Conservation (phyloP, 345 rosid species). For the Arabidopsis thaliana region DNA sequence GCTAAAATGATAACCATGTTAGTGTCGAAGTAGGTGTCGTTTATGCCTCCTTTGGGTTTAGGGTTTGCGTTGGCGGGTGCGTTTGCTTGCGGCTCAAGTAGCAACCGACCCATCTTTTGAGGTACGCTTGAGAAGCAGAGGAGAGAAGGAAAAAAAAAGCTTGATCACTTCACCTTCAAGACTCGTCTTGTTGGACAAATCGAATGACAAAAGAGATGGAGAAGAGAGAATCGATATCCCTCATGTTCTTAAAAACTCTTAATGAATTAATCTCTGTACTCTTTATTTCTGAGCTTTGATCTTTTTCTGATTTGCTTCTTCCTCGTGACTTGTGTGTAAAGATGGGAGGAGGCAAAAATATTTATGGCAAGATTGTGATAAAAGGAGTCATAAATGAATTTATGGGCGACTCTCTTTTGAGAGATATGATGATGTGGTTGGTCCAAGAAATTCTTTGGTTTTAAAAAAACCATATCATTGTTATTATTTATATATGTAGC, state of each 20-base stretch:
- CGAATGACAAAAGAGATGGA: not conserved
- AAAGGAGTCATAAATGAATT: conserved; percentile 31
- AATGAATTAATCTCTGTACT: conserved; percentile 11
- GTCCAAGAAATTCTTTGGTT: conserved; percentile 24
- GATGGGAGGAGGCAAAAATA: conserved; percentile 13
- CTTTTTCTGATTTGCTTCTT: conserved; percentile 21
- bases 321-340: conserved; percentile 37
- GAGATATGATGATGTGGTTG: conserved; percentile 37
- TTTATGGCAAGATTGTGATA: conserved; percentile 18
- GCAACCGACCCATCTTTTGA: conserved; percentile 39
- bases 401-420: conserved; percentile 30
- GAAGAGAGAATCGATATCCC: conserved; percentile 18
- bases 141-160: not conserved
- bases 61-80: conserved; percentile 29
- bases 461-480: not conserved
- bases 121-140: conserved; percentile 11
- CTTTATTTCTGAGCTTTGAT: conserved; percentile 16
- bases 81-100: conserved; percentile 37
- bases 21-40: conserved; percentile 60
- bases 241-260: conserved; percentile 5
- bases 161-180: conserved; percentile 30
- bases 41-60: conserved; percentile 30
- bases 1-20: conserved; percentile 81
- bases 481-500: conserved; percentile 32
- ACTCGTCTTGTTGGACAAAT: conserved; percentile 10